Conservation (phyloP, 805 yeast species). For the Lipomyces yamadae region DNA sequence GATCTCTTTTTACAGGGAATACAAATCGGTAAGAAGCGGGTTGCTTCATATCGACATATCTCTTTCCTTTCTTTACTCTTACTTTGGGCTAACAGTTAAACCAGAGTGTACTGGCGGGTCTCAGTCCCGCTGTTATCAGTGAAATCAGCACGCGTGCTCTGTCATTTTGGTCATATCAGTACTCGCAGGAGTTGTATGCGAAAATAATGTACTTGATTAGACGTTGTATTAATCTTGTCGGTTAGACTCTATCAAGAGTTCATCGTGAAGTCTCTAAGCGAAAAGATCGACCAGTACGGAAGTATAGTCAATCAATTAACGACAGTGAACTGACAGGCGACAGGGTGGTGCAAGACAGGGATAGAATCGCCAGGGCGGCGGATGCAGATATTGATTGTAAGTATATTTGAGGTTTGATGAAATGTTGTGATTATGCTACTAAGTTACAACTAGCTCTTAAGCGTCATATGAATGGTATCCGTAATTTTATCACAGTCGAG, state of each 20-base stretch:
- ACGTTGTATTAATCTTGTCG: not conserved
- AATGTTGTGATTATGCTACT: not conserved
- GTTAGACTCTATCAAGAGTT: constrained; percentile 26
- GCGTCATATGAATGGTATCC: constrained; percentile 2
- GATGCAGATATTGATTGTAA: constrained; percentile 26
- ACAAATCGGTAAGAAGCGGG: constrained; percentile 11
- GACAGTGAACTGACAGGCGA: not conserved
- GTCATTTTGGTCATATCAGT: constrained; percentile 30
- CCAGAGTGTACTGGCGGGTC: constrained; percentile 29
- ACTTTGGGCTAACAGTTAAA: not conserved
- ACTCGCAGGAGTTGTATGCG: constrained; percentile 27
- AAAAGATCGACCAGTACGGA: constrained; percentile 18
- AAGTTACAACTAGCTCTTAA: not conserved
- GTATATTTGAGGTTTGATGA: not conserved
- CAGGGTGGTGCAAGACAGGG: constrained; percentile 16
- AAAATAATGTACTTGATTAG: not conserved
- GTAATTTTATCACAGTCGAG: not conserved
- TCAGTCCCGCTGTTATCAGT: constrained; percentile 27
- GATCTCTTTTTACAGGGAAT: constrained; percentile 7
- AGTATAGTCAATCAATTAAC: not conserved
- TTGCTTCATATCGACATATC: not conserved
- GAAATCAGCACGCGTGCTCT: constrained; percentile 25
- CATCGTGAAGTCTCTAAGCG: constrained; percentile 14
- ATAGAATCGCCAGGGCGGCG: constrained; percentile 21
- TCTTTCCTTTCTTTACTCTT: not conserved